Evolutionary conservation across 257 asterid genomes (phyloP).

Genomic region (Haberlea rhodopensis): DNA sequence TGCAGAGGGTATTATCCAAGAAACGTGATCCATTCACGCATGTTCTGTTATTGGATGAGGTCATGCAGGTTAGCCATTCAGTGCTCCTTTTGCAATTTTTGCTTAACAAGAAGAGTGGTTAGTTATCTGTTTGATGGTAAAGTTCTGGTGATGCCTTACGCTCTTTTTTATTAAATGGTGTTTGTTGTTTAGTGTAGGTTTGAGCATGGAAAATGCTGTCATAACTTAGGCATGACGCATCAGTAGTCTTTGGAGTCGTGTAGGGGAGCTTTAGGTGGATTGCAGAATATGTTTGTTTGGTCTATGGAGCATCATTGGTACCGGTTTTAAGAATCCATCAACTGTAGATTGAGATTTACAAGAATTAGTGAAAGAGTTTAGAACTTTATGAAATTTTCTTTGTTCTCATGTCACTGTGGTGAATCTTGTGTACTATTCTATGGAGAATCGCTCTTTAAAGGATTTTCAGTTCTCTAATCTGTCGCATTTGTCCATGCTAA

Average conservation of each 20-base stretch:
- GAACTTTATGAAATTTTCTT: neutral
- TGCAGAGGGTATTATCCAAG: conserved; percentile 97
- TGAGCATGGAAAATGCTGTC: neutral
- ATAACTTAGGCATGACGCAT: neutral
- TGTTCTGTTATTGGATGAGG: conserved; percentile 87
- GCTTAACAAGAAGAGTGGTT: conserved; percentile 4
- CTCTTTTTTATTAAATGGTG: neutral
- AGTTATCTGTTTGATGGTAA: neutral
- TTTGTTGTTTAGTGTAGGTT: neutral
- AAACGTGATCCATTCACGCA: conserved; percentile 96
- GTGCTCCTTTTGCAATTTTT: conserved; percentile 4
- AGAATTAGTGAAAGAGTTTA: neutral
- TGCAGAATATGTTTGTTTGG: neutral
- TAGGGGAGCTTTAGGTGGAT: neutral
- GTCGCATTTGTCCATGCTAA: neutral
- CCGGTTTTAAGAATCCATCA: neutral
- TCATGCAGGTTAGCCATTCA: conserved; percentile 57
- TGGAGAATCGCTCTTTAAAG: neutral
- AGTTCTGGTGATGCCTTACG: neutral
- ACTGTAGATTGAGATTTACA: neutral
- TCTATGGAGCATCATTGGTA: neutral
- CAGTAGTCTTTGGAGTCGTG: neutral
- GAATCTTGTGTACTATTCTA: neutral
- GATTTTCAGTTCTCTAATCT: neutral
- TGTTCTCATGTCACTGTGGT: neutral